Evolutionary conservation across 2,329 filamentous ascomycete genomes (phyloP), one percentile per base, ranked within the genome.

Genomic region (Dactylonectria estremocensis): DNA sequence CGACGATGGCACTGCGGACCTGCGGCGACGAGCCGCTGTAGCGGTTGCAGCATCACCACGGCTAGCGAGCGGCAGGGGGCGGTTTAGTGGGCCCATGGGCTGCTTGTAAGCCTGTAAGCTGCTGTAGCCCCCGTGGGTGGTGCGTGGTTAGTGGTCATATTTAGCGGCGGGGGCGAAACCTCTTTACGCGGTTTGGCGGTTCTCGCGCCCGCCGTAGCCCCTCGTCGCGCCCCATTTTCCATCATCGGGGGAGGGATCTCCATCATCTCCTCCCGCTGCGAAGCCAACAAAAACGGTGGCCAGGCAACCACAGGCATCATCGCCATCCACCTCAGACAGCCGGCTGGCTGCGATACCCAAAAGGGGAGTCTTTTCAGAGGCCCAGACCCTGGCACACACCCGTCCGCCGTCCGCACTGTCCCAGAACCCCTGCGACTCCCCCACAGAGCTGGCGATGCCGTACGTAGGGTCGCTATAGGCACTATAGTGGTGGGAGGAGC

Each of bases 251-350:
- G 67, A 72, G 63, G 62, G 66, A 74, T 74, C 69, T 69, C 69
- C 70, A 28, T 28, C 24, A 28, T 28, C 24, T 28, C 24, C 24
- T 28, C 24, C 24, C 24, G 7, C 24, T 28, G 24, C 66, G 48
- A 61, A 64, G 66, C 71, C 67, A 68, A 71, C 68, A 71, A 69
- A 64, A 72, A 64, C 61, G 62, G 66, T 68, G 70, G 67, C 75
- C 71, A 80, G 78, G 77, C 78, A 80, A 77, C 78, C 76, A 74
- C 72, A 71, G 73, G 61, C 70, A 74, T 72, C 62, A 69, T 72
- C 64, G 64, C 69, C 71, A 74, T 69, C 68, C 60, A 61, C 69
- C 72, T 74, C 66, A 72, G 70, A 76, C 66, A 73, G 64, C 24
- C 13, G 46, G 61, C 61, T 35, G 61, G 53, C 37, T 28, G 24